Conservation (phyloP, 2,329 filamentous ascomycete species). For the Thermothelomyces thermophilus region DNA sequence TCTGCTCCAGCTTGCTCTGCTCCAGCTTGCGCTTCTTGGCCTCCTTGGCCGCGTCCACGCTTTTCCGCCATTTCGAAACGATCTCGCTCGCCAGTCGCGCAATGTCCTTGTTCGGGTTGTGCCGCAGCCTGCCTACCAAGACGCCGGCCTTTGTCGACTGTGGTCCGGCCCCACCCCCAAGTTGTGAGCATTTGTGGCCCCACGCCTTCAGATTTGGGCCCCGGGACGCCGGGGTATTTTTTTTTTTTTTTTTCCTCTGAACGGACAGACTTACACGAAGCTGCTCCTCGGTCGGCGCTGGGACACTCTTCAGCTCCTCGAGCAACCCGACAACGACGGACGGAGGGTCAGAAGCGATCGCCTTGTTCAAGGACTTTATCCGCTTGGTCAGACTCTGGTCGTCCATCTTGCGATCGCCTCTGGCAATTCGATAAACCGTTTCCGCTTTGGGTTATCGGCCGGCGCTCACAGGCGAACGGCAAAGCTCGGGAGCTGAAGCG, state of each 20-base stretch:
- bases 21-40: constrained; percentile 35
- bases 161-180: background rate
- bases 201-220: background rate
- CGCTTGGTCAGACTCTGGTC: constrained; percentile 72
- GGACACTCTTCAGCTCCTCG: constrained; percentile 70
- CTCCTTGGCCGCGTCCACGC: constrained; percentile 59
- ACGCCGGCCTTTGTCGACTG: constrained; percentile 85
- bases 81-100: constrained; percentile 71
- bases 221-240: background rate
- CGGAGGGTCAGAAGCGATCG: constrained; percentile 67
- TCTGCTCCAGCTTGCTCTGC: constrained; percentile 32
- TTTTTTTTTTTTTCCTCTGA: too few species aligned
- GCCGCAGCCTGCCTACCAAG: constrained; percentile 71
- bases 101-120: constrained; percentile 76
- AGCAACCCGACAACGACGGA: constrained; percentile 67
- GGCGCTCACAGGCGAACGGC: background rate
- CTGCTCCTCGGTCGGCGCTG: constrained; percentile 81
- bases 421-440: background rate
- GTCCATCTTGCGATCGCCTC: constrained; percentile 52
- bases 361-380: constrained; percentile 75
- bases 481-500: background rate
- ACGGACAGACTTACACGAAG: constrained; percentile 56
- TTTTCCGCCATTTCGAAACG: constrained; percentile 79
- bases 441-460: background rate
- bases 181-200: constrained; percentile 2